A percentile compares a stretch with the other conserved stretches of the same genome.
Evolutionary conservation across 768 basidiomycete genomes (phyloP).

Genomic region (Calocera cornea): DNA sequence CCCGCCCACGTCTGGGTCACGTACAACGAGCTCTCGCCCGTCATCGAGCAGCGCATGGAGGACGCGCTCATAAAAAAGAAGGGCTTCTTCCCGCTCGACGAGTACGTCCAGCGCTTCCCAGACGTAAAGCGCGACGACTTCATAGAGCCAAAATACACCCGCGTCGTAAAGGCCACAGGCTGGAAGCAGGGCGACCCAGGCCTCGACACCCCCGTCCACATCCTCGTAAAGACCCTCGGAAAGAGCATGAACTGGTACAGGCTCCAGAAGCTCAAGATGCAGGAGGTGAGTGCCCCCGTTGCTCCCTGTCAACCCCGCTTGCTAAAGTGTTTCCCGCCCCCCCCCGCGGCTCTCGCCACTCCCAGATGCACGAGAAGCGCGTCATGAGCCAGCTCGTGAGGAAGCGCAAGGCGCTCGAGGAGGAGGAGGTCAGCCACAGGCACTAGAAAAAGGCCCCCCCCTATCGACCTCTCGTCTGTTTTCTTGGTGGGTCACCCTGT

Average conservation of each 20-base stretch:
- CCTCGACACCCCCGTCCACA: not conserved
- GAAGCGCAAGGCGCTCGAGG: constrained; percentile 1
- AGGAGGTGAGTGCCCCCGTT: not conserved
- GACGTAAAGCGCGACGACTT: constrained; percentile 1
- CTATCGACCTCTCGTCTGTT: not conserved
- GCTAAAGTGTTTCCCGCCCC: not conserved
- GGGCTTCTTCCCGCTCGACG: constrained; percentile 12
- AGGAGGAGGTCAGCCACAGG: not conserved
- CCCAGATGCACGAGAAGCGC: constrained; percentile 1
- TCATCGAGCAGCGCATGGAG: constrained; percentile 10
- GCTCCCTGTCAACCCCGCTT: not conserved
- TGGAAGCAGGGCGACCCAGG: constrained; percentile 1
- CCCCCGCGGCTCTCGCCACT: not conserved
- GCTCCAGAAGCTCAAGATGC: constrained; percentile 4
- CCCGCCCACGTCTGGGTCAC: constrained; percentile 12
- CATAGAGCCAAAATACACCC: not conserved
- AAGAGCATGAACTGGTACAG: constrained; percentile 5
- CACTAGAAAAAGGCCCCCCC: no score
- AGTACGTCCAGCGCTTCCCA: constrained; percentile 7
- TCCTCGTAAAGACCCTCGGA: not conserved
- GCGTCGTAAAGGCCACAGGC: not conserved
- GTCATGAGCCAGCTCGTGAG: constrained; percentile 4
- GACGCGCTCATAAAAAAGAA: constrained; percentile 11
- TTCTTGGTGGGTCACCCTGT: not conserved
- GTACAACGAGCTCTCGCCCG: constrained; percentile 7